Base-by-base conservation (phyloP, 2,329 filamentous ascomycete species). In the Fusarium pininemorale region DNA sequence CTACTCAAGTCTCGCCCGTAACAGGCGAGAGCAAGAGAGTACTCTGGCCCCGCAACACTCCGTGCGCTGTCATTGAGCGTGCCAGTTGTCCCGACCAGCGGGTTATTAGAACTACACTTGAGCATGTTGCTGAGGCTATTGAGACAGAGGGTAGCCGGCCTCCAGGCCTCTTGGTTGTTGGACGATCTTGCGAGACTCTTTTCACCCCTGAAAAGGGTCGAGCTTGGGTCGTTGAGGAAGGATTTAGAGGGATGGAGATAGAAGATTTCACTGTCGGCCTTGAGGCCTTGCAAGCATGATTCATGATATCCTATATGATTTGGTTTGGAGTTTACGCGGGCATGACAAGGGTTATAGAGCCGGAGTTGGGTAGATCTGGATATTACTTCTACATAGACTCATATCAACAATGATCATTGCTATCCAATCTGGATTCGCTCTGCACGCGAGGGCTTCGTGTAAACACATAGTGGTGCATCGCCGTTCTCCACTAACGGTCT, bases 1-100 rank as follows among this genome's bases (percentile, higher is more conserved):
- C 62, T 15, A 50, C 66, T 8, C 54, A 61, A 35, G 48, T 58
- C 5, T 58, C 64, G 9, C 48, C 56, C 1, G 20, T 38, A 3
- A 56, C 72, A 18, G 70, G 76, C 10, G 68, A 69, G 56, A 62
- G 41, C 32, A 75, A 75, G 16, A 82, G 85, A 63, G 74, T 69
- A 5, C 79, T 90, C 3, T 98, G 94, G 91, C 96, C 96, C 0
- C 83, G 82, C 39, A 83, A 85, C n/a, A 96, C 95, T 2, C 95
- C 96, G 0, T 98, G 96, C 78, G 95, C 96, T 2, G 95, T 99
- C 16, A 89, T 99, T 63, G 96, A 99, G 83, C 89, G 96, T 41
- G 96, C 96, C 11, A 97, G 94, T 70, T 99, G 96, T 80, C 93
- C 94, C 0, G 96, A 99, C 80, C 96, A 99, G 84, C 88, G 96